Percentiles rank a stretch among this genome's conserved stretches.
Evolutionary conservation across 352 stramenopile species (phyloP).

Genomic region (Thraustochytrium striatum): DNA sequence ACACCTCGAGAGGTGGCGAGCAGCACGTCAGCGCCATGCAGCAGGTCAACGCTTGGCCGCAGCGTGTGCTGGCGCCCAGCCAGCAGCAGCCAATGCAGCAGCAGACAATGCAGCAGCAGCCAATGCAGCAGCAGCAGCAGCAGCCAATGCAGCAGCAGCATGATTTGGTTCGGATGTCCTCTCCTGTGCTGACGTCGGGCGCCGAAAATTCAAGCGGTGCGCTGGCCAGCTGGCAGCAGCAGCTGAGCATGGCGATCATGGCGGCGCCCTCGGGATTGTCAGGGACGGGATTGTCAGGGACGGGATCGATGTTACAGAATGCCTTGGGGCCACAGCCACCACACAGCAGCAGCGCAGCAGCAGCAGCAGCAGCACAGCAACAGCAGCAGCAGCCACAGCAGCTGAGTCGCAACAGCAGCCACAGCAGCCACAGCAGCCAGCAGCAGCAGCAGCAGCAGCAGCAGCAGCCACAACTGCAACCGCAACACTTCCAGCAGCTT

Average conservation of each 20-base stretch:
- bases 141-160: background rate
- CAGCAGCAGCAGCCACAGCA: background rate
- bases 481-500: background rate
- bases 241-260: background rate
- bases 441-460: slow-evolving; percentile 14
- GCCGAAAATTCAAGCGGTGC: background rate
- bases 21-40: too few species aligned
- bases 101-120: background rate
- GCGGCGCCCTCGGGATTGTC: background rate
- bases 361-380: background rate
- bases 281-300: background rate
- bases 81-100: background rate
- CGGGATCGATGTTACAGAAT: background rate
- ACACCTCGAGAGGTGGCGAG: too few species aligned
- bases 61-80: too few species aligned
- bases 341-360: background rate
- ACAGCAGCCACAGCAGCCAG: background rate
- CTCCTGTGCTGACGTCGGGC: background rate
- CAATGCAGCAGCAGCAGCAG: slow-evolving; percentile 5
- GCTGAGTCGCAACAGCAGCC: background rate
- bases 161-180: too few species aligned
- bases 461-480: slow-evolving; percentile 2
- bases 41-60: too few species aligned
- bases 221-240: background rate
- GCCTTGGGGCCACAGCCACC: background rate